Conservation (phyloP, 1,284 basidiomycete genomes). For the Sporisorium sorghi region DNA sequence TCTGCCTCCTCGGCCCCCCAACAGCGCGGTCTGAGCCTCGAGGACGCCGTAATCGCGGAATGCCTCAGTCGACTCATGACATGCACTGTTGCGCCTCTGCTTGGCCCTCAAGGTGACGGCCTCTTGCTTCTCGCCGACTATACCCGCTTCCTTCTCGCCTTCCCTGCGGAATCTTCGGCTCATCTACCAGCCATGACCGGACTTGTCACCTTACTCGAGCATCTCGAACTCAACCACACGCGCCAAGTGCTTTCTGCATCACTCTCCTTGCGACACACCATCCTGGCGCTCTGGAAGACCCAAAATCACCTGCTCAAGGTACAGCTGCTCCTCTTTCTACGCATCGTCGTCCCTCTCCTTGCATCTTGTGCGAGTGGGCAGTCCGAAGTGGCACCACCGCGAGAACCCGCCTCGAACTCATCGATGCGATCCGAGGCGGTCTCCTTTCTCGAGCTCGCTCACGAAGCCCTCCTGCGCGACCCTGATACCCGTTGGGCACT, state of each 20-base stretch:
- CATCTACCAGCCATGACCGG: conserved; percentile 53
- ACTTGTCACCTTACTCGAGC: conserved; percentile 42
- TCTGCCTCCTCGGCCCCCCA: not conserved
- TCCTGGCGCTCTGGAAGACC: conserved; percentile 45
- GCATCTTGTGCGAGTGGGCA: conserved; percentile 17
- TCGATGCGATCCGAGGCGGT: conserved; percentile 9
- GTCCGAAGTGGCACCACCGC: conserved; percentile 15
- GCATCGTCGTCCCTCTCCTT: conserved; percentile 36
- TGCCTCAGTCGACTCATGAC: conserved; percentile 47
- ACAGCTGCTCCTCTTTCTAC: conserved; percentile 50
- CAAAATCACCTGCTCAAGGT: conserved; percentile 54
- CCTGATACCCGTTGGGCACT: conserved; percentile 38
- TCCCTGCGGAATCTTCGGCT: conserved; percentile 46
- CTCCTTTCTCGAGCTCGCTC: conserved; percentile 12
- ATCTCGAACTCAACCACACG: conserved; percentile 56
- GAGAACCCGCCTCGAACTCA: not conserved
- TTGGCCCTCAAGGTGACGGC: conserved; percentile 24
- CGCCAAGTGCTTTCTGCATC: conserved; percentile 27
- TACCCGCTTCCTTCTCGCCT: conserved; percentile 42
- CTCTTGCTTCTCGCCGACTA: conserved; percentile 48
- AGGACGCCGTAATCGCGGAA: conserved; percentile 50
- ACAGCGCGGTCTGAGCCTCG: conserved; percentile 38
- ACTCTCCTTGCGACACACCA: conserved; percentile 9
- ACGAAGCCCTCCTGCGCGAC: conserved; percentile 28
- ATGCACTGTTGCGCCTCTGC: conserved; percentile 44